Base-by-base conservation (phyloP, 2,329 filamentous ascomycete genomes). In the Niveomyces coronatus region DNA sequence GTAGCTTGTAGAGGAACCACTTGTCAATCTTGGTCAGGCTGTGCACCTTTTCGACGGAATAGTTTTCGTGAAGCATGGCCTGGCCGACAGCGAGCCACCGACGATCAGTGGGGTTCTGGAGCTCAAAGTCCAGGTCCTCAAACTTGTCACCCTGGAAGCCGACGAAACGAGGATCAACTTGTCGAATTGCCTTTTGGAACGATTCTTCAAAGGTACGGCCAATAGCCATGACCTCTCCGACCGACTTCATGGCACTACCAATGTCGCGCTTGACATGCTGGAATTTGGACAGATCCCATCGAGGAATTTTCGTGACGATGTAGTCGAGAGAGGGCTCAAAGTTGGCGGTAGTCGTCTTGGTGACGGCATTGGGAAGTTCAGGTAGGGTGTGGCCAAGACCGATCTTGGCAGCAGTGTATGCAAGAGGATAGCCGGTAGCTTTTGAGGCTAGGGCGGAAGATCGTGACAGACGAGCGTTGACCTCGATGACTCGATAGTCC, bases 151-250 rank as follows among this genome's bases (percentile, higher is more conserved):
- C 89, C 68, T 96, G 87, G 71, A 96, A 93, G 49, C 91, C 91
- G 47, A 89, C 65, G 58, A 85, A 96, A 53, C 75, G 77, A 49
- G 91, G 89, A 58, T 98, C 91, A 47, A 98, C 89, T 67, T 94
- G 86, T 44, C 91, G 85, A 56, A 95, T 94, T 45, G 91, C 91
- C 71, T 98, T 98, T 64, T 98, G 91, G 70, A 98, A 94, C 13
- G 87, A 94, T 67, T 98, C 91, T 65, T 98, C 91, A 53, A 96
- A 98, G 20, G 91, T 96, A 62, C 91, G 81, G 49, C 91, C 91
- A 53, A 98, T 96, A 47, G 91, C 91, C 91, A 98, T 98, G 44
- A 98, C 91, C 65, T 98, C 91, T 58, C 91, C 91, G 41, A 98
- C 88, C 17, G 88, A 95, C 70, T 96, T 98, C 91, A 98, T 98